phyloP scores from a whole-genome alignment of 768 basidiomycete species.

The Calocera viscosa region DNA sequence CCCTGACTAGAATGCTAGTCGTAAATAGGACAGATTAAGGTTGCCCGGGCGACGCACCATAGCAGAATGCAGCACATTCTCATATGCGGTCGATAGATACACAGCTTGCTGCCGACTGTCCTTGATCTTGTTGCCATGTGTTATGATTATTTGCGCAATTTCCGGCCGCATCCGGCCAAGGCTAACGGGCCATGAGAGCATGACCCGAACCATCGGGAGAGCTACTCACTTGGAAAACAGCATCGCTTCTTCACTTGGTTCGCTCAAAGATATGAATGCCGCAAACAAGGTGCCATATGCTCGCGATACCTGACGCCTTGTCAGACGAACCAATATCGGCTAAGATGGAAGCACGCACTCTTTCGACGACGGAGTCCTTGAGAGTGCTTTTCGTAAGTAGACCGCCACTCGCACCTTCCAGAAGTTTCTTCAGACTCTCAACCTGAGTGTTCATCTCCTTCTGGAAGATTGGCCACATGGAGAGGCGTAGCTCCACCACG shows the following conservation, averaged over 20 bases:
- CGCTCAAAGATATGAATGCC: conserved; percentile 65
- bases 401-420: conserved; percentile 45
- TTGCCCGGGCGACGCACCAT: conserved; percentile 40
- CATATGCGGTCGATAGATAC: conserved; percentile 61
- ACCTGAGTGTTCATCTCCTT: conserved; percentile 75
- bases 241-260: conserved; percentile 86
- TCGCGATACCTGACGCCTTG: conserved; percentile 44
- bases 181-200: conserved; percentile 32
- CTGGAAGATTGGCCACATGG: conserved; percentile 90
- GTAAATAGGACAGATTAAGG: conserved; percentile 8
- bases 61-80: conserved; percentile 59
- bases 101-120: conserved; percentile 52
- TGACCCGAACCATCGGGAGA: not conserved
- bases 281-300: conserved; percentile 74
- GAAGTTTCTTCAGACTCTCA: conserved; percentile 68
- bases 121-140: conserved; percentile 55
- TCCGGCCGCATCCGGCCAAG: conserved; percentile 76
- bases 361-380: conserved; percentile 55
- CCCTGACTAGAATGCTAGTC: conserved; percentile 37
- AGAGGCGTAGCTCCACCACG: conserved; percentile 64
- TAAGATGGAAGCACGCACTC: conserved; percentile 33
- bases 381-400: conserved; percentile 42
- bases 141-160: conserved; percentile 57
- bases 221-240: conserved; percentile 75
- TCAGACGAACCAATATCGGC: conserved; percentile 7